Evolutionary conservation across 2,329 filamentous ascomycete genomes (phyloP).

Genomic region (Aureobasidium sp.): DNA sequence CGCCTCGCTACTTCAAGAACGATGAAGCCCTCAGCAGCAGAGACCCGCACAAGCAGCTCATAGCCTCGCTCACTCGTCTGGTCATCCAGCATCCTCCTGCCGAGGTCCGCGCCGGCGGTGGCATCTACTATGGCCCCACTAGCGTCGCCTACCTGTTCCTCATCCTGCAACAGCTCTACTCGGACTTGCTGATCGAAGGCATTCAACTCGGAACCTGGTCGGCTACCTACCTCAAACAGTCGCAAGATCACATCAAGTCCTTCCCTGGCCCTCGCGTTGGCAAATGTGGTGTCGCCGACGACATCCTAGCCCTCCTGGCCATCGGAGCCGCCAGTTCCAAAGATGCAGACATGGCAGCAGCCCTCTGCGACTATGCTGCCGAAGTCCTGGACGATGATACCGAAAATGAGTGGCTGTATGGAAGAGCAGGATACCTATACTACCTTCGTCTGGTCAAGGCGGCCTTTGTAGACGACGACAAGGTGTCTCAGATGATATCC

Average conservation of each 20-base stretch:
- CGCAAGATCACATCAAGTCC: conserved; percentile 42
- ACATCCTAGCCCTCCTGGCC: conserved; percentile 44
- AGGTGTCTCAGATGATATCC: conserved; percentile 46
- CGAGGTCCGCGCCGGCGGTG: conserved; percentile 39
- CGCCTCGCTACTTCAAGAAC: conserved; percentile 35
- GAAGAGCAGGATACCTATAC: conserved; percentile 62
- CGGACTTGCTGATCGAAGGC: conserved; percentile 40
- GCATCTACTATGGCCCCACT: conserved; percentile 45
- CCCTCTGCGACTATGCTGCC: conserved; percentile 44
- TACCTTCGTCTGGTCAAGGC: conserved; percentile 57
- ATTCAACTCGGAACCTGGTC: conserved; percentile 43
- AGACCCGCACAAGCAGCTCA: conserved; percentile 45
- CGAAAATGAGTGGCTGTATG: conserved; percentile 59
- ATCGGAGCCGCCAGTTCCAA: conserved; percentile 45
- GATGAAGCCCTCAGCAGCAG: conserved; percentile 31
- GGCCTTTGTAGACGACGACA: conserved; percentile 45
- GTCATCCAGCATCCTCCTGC: conserved; percentile 43
- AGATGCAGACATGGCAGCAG: conserved; percentile 42
- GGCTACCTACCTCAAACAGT: conserved; percentile 44
- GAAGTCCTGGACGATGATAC: conserved; percentile 42
- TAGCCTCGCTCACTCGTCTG: conserved; percentile 44
- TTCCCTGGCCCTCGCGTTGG: conserved; percentile 40
- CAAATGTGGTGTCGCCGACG: conserved; percentile 45
- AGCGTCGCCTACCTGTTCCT: conserved; percentile 45
- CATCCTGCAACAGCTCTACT: conserved; percentile 43